Base-by-base conservation (phyloP, 805 yeast species). In the Zygoascus biomembranicola region DNA sequence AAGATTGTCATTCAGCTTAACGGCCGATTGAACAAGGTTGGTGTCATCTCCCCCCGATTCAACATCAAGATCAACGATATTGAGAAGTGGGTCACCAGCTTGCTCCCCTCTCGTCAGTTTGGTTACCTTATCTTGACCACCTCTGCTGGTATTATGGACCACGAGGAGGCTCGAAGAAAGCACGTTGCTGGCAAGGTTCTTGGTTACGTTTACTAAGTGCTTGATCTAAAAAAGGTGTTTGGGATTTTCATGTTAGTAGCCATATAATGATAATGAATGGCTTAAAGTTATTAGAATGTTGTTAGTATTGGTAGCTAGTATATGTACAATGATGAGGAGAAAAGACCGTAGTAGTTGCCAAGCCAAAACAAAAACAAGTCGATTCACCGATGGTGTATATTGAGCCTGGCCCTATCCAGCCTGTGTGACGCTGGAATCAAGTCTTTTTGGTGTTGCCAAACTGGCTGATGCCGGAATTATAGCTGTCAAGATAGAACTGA, bases 101-200 rank as follows among this genome's bases (percentile, higher is more conserved):
- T 90, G 74, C 82, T 90, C 73, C 98, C 98, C 76, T 96, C 98
- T 66, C 89, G 98, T 86, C 98, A 90, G 80, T 92, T 90, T 73
- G 98, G 98, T 80, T 90, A 77, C 85, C 90, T 90, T 73, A 87
- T 90, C 77, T 84, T 90, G 75, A 92, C 98, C 79, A 90, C 98
- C 69, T 92, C 97, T 70, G 97, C 97, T 69, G 98, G 98, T 81
- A 90, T 90, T 71, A 90, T 90, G 96, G 97, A 92, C 84, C 98
- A 90, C 82, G 97, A 92, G 83, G 97, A 90, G 82, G 98, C 98
- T 72, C 88, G 96, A 85, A 87, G 97, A 85, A 92, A 90, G 87
- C 97, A 90, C 81, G 97, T 90, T 69, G 89, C 97, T 68, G 98
- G 98, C 78, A 90, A 90, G 85, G 87, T 90, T 78, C 86, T 90